A percentile compares a stretch with the other conserved stretches of the same genome.
Evolutionary conservation across 169 alveolate species (phyloP).

Genomic region (Eimeria maxima): DNA sequence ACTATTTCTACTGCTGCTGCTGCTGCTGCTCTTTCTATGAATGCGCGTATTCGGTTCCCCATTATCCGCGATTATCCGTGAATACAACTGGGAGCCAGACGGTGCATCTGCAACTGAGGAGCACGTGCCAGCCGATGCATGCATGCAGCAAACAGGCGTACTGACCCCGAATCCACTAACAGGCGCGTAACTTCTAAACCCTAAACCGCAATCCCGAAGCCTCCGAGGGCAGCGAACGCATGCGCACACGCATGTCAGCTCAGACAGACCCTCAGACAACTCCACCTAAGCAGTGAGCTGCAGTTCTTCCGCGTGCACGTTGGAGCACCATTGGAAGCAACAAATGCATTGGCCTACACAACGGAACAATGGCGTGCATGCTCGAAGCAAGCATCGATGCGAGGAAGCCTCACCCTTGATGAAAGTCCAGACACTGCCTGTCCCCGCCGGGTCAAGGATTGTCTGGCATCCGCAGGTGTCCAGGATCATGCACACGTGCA

Average conservation of each 20-base stretch:
- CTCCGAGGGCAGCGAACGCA: not conserved
- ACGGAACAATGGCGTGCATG: too few relatives aligned
- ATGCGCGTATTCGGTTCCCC: too few relatives aligned
- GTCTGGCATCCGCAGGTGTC: constrained; percentile 95
- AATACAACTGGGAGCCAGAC: too few relatives aligned
- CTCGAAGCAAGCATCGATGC: too few relatives aligned
- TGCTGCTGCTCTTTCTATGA: not conserved
- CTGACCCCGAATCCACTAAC: too few relatives aligned
- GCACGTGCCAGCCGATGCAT: not conserved
- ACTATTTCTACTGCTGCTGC: not conserved
- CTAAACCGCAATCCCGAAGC: not conserved
- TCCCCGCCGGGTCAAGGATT: constrained; percentile 93
- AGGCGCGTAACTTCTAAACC: not conserved
- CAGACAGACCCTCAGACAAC: too few relatives aligned
- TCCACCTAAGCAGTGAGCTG: too few relatives aligned
- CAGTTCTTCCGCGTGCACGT: too few relatives aligned
- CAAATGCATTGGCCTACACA: too few relatives aligned
- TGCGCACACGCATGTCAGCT: not conserved
- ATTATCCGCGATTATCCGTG: too few relatives aligned
- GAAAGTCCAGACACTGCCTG: constrained; percentile 87
- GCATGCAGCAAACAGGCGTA: not conserved
- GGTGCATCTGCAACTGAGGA: not conserved
- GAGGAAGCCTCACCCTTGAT: constrained; percentile 89
- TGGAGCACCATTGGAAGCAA: too few relatives aligned
- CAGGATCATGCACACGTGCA: constrained; percentile 90